Evolutionary conservation across 495 filamentous ascomycete species (phyloP).

Genomic region (Cercophora sp.): DNA sequence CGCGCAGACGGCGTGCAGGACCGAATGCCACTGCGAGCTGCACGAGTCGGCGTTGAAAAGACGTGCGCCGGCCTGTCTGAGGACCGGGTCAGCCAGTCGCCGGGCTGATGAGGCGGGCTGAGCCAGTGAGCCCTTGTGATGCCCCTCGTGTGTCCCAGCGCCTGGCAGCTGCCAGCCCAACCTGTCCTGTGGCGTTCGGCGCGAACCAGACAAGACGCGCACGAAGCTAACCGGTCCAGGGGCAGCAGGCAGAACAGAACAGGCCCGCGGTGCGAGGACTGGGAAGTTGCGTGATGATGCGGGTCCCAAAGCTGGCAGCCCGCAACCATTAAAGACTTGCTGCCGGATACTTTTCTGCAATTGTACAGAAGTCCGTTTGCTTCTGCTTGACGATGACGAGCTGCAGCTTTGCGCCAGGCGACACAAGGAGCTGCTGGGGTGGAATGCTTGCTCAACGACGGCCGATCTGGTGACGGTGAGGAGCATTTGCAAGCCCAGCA

Average conservation of each 20-base stretch:
- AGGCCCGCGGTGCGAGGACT: too few species aligned
- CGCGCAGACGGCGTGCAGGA: conserved; percentile 1
- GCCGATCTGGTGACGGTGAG: too few species aligned
- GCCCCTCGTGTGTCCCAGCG: too few species aligned
- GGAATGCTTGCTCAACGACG: too few species aligned
- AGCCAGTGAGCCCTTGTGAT: background rate
- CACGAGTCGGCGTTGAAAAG: conserved; percentile 11
- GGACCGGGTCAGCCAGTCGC: too few species aligned
- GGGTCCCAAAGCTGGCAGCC: background rate
- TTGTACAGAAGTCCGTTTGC: too few species aligned
- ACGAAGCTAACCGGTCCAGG: background rate
- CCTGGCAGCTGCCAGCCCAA: conserved; percentile 5
- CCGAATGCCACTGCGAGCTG: background rate
- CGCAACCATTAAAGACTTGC: too few species aligned
- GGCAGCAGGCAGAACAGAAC: background rate
- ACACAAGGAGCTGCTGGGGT: background rate
- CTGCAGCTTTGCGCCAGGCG: background rate
- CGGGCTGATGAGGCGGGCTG: too few species aligned
- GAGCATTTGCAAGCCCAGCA: too few species aligned
- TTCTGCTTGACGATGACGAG: too few species aligned
- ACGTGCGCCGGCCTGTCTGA: background rate
- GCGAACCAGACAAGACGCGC: background rate
- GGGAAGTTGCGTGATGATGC: conserved; percentile 2
- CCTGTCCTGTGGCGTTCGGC: background rate
- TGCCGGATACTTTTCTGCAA: too few species aligned